phyloP scores from a whole-genome alignment of 2,329 filamentous ascomycete genomes.

The Arthrobotrys megalospora region DNA sequence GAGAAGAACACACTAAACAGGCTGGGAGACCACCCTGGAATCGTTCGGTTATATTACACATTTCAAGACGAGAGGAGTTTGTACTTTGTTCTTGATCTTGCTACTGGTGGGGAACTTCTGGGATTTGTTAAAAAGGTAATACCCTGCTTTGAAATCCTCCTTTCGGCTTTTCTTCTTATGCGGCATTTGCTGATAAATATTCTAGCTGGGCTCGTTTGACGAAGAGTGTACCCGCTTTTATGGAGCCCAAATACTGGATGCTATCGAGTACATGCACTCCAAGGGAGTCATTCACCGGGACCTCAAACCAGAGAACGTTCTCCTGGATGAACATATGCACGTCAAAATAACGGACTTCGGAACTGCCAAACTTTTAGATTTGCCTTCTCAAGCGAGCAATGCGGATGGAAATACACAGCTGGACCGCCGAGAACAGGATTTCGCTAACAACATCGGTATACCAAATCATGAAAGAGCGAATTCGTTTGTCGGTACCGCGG shows the following conservation, averaged over 20 bases:
- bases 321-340: conserved; percentile 95
- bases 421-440: conserved; percentile 66
- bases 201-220: conserved; percentile 88
- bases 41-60: conserved; percentile 97
- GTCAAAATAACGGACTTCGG: conserved; percentile 99
- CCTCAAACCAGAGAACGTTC: conserved; percentile 95
- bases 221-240: conserved; percentile 96
- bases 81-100: conserved; percentile 96
- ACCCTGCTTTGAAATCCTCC: neutral
- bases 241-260: conserved; percentile 93
- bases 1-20: conserved; percentile 98
- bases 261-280: conserved; percentile 98
- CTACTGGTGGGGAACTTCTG: conserved; percentile 90
- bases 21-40: conserved; percentile 94
- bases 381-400: conserved; percentile 67
- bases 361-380: conserved; percentile 91
- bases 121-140: conserved; percentile 83
- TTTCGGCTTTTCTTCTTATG: neutral
- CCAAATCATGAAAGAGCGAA: conserved; percentile 81
- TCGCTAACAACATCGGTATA: conserved; percentile 66
- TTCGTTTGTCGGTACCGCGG: conserved; percentile 96
- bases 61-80: conserved; percentile 97
- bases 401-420: conserved; percentile 69
- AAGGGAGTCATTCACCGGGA: conserved; percentile 96
- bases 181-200: neutral